Base-by-base conservation (phyloP, 140 eudicot genomes). In the Ambrosia hybrid region DNA sequence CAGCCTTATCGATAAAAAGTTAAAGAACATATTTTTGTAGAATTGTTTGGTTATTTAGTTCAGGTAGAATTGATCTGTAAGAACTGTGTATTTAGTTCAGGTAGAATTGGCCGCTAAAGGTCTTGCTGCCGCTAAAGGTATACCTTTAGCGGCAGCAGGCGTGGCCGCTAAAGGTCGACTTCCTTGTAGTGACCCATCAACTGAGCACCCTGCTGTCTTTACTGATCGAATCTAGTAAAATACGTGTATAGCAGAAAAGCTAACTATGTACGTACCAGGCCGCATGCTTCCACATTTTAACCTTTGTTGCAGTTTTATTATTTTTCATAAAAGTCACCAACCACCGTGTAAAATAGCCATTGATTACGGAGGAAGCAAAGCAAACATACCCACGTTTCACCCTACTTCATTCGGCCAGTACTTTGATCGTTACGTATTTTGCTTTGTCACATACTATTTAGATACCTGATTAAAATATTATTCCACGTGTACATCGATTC, bases 311-410 rank as follows among this genome's bases (percentile, higher is more conserved):
- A 68, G 57, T 49, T 61, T 59, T 59, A 60, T 53, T 51, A 77
- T 9, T 13, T 59, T 49, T 60, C 60, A 43, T 67, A 30, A 30
- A 26, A 70, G 12, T 12, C 67, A 41, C 59, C 17, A 14, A 15
- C 30, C 67, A 70, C 67, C 59, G 56, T 70, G 72, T 57, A 69
- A 51, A 9, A 2, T 46, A 49, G 59, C 67, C 57, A 70, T 62
- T 61, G 67, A 60, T 77, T 51, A 70, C 72, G 60, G 57, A 77
- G 65, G 76, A 60, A 48, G 57, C 81, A 69, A 70, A 70, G 67
- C 76, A 70, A 77, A 69, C 76, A 77, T 9, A 21, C 65, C 57
- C 81, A 68, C 71, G 51, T 77, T 41, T 51, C 48, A 60, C 65
- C 81, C 41, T 49, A 10, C 1, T 3, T 36, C 51, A 60, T 59